Percentiles rank a stretch among this genome's conserved stretches.
Conservation (phyloP, 768 basidiomycete genomes). For the Rubroboletus pulcherrimus region DNA sequence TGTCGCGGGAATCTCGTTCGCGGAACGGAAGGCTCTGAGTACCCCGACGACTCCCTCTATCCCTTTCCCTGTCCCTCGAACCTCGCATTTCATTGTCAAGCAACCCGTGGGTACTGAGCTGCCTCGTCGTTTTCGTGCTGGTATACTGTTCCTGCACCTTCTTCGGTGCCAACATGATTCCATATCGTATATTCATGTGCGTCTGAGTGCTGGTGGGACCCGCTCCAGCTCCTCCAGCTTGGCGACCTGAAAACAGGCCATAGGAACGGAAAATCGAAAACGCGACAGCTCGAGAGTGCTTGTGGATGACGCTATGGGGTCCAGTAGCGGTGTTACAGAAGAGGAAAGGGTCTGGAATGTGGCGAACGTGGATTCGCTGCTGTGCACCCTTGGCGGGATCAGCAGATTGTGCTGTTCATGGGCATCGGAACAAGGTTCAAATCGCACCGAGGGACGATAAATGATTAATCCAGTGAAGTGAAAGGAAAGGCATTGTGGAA, state of each 20-base stretch:
- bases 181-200: constrained; percentile 28
- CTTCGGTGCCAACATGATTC: constrained; percentile 66
- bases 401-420: constrained; percentile 32
- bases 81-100: constrained; percentile 43
- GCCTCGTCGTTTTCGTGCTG: constrained; percentile 68
- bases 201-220: constrained; percentile 13
- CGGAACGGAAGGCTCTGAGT: constrained; percentile 12
- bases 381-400: constrained; percentile 58
- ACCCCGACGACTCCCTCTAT: constrained; percentile 14
- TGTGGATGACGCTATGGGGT: constrained; percentile 69
- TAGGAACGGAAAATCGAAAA: constrained; percentile 77
- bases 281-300: constrained; percentile 74
- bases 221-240: constrained; percentile 1
- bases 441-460: not conserved
- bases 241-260: constrained; percentile 19
- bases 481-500: constrained; percentile 7
- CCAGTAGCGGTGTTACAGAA: constrained; percentile 44
- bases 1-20: constrained; percentile 24
- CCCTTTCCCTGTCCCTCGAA: constrained; percentile 16
- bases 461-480: not conserved
- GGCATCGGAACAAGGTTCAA: not conserved
- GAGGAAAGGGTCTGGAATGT: constrained; percentile 49
- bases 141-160: constrained; percentile 78
- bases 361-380: constrained; percentile 63
- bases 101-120: constrained; percentile 63